Percentiles rank a stretch among this genome's conserved stretches.
These are phyloP conservation scores for Elymus sibiricus DNA, from an alignment of 176 grass and related monocot genomes.

Conservation along the genomic window DNA sequence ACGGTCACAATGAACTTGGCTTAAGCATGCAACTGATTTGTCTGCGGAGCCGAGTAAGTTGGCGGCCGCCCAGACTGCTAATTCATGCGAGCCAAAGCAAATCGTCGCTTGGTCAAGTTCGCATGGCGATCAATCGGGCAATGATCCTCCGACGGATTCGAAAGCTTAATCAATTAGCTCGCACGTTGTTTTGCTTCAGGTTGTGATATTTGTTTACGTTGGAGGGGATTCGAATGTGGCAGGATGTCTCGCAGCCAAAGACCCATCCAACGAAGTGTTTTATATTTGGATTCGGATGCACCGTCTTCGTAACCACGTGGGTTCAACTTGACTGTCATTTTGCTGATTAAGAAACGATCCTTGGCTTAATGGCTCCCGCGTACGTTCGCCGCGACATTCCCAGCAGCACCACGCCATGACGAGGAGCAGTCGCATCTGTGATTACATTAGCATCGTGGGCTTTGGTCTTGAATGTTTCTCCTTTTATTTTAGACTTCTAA, in stretches of 20 bases:
- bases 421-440: neutral
- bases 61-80: no score
- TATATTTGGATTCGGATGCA: neutral
- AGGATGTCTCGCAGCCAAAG: neutral
- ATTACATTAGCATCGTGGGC: neutral
- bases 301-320: neutral
- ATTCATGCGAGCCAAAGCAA: no score
- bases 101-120: neutral
- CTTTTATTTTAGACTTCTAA: neutral
- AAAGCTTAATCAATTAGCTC: neutral
- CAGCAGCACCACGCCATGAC: neutral
- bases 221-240: neutral
- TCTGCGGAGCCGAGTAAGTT: no score
- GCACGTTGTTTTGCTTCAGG: neutral
- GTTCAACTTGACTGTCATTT: neutral
- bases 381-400: neutral
- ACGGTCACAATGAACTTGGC: no score
- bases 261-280: neutral
- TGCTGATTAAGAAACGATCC: neutral
- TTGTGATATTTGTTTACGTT: neutral
- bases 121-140: neutral
- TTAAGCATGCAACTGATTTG: no score
- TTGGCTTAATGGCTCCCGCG: neutral
- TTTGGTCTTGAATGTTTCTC: neutral
- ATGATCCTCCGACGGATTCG: neutral